Conservation (phyloP, 495 filamentous ascomycete species). For the Xylaria bambusicola region DNA sequence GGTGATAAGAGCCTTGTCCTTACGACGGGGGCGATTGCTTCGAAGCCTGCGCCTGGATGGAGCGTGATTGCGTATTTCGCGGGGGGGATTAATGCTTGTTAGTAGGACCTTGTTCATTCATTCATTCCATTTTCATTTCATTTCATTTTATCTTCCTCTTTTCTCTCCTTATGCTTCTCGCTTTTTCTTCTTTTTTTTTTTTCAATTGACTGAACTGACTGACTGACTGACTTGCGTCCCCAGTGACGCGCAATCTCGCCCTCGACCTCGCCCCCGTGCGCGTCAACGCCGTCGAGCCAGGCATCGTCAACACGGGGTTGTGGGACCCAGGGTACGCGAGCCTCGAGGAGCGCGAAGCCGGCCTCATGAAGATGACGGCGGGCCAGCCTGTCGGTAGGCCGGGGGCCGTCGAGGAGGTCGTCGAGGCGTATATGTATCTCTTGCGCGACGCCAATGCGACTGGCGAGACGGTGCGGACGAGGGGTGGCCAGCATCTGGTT, state of each 20-base stretch:
- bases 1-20: constrained; percentile 52
- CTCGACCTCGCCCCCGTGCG: constrained; percentile 60
- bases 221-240: too few relatives aligned
- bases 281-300: constrained; percentile 61
- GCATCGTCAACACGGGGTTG: constrained; percentile 56
- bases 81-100: constrained; percentile 36
- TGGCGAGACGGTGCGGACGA: constrained; percentile 29
- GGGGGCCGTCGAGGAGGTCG: constrained; percentile 58
- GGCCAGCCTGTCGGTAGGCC: constrained; percentile 44
- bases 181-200: background rate
- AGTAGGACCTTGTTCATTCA: too few relatives aligned
- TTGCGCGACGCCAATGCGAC: constrained; percentile 56
- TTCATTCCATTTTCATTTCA: background rate
- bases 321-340: constrained; percentile 32
- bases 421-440: constrained; percentile 64
- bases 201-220: too few relatives aligned
- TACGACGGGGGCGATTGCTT: constrained; percentile 51
- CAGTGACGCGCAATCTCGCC: constrained; percentile 53
- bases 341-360: constrained; percentile 35
- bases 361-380: constrained; percentile 21
- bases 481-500: constrained; percentile 25
- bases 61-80: constrained; percentile 42
- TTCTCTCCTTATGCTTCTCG: background rate
- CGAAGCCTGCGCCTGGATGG: constrained; percentile 52
- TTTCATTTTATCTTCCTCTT: too few relatives aligned